Evolutionary conservation across 768 basidiomycete genomes (phyloP), one percentile per base, ranked within the genome.

Genomic region (Guyanaporus albipodus): DNA sequence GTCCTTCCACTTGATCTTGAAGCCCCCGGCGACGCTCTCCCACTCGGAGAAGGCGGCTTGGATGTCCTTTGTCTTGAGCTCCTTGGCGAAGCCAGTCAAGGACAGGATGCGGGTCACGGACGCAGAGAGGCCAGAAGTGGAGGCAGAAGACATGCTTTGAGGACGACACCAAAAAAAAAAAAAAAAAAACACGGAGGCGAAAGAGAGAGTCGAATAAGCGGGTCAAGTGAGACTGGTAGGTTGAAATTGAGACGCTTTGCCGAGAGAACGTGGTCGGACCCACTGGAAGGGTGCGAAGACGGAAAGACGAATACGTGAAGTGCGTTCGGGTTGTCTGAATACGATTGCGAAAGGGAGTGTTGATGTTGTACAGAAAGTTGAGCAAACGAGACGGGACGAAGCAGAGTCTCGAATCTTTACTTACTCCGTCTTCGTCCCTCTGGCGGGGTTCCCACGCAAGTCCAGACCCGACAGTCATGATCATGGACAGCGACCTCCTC

Each of bases 1-100:
- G 68, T 99, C 94, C 58, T 82, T 79, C 96, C 96, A 99, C 67
- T 99, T 99, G 66, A 99, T 94, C 77, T 94, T 92, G 75, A 95
- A 96, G 19, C 96, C 96, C 23, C 95, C 96, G 46, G 75, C 80
- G 42, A 83, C 73, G 49, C 71, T 76, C 59, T 96, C 92, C 79
- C 87, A 98, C 36, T 93, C 91, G 40, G 83, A 74, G 67, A 98
- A 96, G 36, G 91, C 87, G 34, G 76, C 63, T 63, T 97, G 93
- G 39, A 99, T 89, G 69, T 99, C 96, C 67, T 91, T 86, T 42
- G 96, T 99, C 75, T 98, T 99, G 60, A 99, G 81, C 72, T 93
- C 87, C 64, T 93, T 87, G 9, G 90, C 79, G 64, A 99, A 99
- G 57, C 92, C 89, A n/a, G 83, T 82, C 48, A 99, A 73, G 60